Evolutionary conservation across 192 early-diverging fungal species (phyloP), one percentile per base, ranked within the genome.

Genomic region (Coemansia sp.): DNA sequence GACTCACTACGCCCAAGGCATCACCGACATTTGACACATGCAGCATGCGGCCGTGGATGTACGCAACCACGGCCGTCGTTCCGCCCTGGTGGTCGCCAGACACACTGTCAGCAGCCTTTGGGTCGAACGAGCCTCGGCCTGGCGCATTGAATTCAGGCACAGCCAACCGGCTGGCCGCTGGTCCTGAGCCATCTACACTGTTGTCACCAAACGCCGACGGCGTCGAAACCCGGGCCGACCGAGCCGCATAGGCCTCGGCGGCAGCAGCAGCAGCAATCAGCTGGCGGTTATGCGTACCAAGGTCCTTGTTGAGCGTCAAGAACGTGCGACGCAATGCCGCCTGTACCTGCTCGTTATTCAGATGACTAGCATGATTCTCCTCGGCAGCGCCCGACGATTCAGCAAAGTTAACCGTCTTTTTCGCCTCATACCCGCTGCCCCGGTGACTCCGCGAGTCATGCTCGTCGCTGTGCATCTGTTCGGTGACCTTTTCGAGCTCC

Each of bases 11-110:
- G 3, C 91, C 93, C 36, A 93, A 78, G 13, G 91, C 90, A 75
- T 97, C 94, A 27, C 95, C 94, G 3, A 93, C 91, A 67, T 95
- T 95, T 13, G 94, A 93, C 8, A 93, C 90, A 67, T 95, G 95
- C 55, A 95, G 76, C 24, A 85, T 92, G 31, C 85, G 87, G 15
- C 93, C 91, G 41, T 88, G 85, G 55, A 97, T 88, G 70, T 94
- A 97, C 2, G 89, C 90, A 2, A 97, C 86, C 24, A 92, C 76
- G 3, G 93, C 94, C 0, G 93, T 94, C 5, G 91, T 91, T n/a
- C 95, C 95, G 20, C 87, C 77, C 11, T 80, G 79, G 33, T 79
- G 74, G 63, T 89, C 86, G 33, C 86, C 76, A 52, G 69, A 34
- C 24, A 76, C 34, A 55, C 61, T 71, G 43, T 75, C 65, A 40